Base-by-base conservation (phyloP, 23 red algal genomes). In the Gracilariopsis chorda region DNA sequence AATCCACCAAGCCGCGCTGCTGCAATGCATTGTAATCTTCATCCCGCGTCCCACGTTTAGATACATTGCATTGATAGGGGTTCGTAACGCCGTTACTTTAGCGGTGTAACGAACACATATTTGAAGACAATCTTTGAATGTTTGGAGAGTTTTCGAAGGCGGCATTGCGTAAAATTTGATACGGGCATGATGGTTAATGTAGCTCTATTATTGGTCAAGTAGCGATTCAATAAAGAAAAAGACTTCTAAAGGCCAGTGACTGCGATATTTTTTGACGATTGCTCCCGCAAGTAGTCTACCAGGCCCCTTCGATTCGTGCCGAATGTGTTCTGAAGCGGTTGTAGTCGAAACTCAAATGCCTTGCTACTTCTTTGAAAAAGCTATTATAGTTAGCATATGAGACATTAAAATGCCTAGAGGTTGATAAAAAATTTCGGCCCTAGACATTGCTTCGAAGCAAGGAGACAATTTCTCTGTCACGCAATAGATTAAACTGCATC, bases 301-400 rank as follows among this genome's bases (percentile, higher is more conserved):
- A 79, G 21, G 37, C 74, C 39, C 74, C 74, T 23, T 45, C 1
- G 8, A 79, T 79, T 48, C 74, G 74, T 21, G 74, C 74, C 12
- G 48, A 79, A 45, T 79, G 74, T 10, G 74, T 52, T 14, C 17
- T 79, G 46, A 79, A 60, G 7, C 19, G 55, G 30, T 19, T 21
- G 7, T 19, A 21, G 7, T 60, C 19, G 5, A 60, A 21, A 27
- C 55, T 27, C 7, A 60, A 60, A 60, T 27, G 30, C 19, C 9
- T 7, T 7, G 55, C 55, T 7, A 27, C 55, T n/a, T n/a, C 19
- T 60, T 60, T 60, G 19, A 60, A 60, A 60, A n/a, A 60, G n/a
- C 19, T 5, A 60, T 60, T 60, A 5, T 60, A 60, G 7, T 60
- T 5, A 19, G 55, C 7, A n/a, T 60, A 60, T 19, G 55, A 21